These are phyloP conservation scores for Tremella mesenterica DNA, from an alignment of 768 basidiomycete species.

Conservation along the genomic window DNA sequence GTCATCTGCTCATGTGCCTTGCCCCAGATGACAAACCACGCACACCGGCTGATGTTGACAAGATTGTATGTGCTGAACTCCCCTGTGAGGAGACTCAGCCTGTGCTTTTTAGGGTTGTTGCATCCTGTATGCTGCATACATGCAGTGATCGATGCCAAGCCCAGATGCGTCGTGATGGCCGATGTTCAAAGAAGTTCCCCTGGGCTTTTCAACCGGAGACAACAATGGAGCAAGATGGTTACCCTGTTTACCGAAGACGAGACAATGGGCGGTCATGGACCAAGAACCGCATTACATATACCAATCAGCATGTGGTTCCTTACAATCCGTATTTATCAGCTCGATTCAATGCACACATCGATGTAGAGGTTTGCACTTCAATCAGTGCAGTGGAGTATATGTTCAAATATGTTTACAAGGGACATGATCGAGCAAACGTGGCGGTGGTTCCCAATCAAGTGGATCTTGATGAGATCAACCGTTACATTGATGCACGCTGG, in stretches of 20 bases:
- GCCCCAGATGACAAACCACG: neutral
- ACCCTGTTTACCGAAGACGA: constrained; percentile 45
- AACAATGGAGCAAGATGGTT: constrained; percentile 46
- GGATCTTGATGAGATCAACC: too few species aligned
- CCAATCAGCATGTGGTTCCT: constrained; percentile 49
- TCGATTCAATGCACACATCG: constrained; percentile 50
- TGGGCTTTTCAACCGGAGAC: constrained; percentile 46
- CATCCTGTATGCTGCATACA: constrained; percentile 50
- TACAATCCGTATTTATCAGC: constrained; percentile 45
- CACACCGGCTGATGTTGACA: neutral
- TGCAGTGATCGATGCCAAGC: constrained; percentile 48
- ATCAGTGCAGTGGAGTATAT: constrained; percentile 49
- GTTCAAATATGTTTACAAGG: constrained; percentile 53
- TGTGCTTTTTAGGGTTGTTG: constrained; percentile 47
- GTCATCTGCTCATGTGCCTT: constrained; percentile 51
- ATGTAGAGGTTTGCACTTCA: constrained; percentile 48
- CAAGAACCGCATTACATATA: constrained; percentile 23
- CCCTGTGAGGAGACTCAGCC: constrained; percentile 37
- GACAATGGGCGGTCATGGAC: constrained; percentile 43
- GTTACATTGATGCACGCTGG: too few species aligned
- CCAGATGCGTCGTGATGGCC: constrained; percentile 47
- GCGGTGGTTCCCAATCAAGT: too few species aligned
- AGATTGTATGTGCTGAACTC: neutral
- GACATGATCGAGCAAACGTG: constrained; percentile 47
- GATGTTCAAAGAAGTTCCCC: constrained; percentile 49